A percentile compares a stretch with the other conserved stretches of the same genome.
These are phyloP conservation scores for Magnusiomyces ingens DNA, from an alignment of 1,139 yeast species.

Conservation along the genomic window DNA sequence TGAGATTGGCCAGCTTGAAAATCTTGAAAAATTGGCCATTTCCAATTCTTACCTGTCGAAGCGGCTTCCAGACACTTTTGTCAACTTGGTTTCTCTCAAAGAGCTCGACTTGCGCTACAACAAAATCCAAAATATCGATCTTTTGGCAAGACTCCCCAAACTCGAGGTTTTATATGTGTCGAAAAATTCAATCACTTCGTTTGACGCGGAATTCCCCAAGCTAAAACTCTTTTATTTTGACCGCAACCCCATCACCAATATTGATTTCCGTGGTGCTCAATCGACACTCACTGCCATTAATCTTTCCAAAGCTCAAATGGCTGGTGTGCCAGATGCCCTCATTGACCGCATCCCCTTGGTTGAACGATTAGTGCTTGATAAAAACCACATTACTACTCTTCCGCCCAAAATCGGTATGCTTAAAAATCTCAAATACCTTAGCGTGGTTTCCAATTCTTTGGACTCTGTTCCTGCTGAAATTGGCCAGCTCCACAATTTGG, in stretches of 20 bases:
- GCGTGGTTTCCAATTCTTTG: conserved; percentile 69
- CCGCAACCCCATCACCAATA: conserved; percentile 76
- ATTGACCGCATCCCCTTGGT: conserved; percentile 56
- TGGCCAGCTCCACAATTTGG: conserved; percentile 53
- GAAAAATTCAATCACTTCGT: conserved; percentile 69
- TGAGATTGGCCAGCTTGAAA: conserved; percentile 51
- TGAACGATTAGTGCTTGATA: conserved; percentile 70
- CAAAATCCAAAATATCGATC: conserved; percentile 55
- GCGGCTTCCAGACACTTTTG: conserved; percentile 48
- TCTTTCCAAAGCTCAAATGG: conserved; percentile 72
- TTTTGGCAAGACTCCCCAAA: conserved; percentile 55
- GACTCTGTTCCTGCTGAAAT: conserved; percentile 66
- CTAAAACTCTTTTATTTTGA: conserved; percentile 43
- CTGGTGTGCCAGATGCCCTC: conserved; percentile 62
- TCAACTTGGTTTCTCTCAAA: conserved; percentile 50
- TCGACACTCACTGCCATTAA: conserved; percentile 65
- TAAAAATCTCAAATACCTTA: conserved; percentile 53
- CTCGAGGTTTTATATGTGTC: conserved; percentile 70
- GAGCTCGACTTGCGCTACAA: conserved; percentile 78
- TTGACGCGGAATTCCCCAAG: conserved; percentile 42
- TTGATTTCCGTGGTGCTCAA: conserved; percentile 52
- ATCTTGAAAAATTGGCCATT: conserved; percentile 61
- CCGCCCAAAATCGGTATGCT: conserved; percentile 66
- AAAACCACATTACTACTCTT: conserved; percentile 71
- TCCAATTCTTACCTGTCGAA: conserved; percentile 67